phyloP scores from a whole-genome alignment of 2,329 filamentous ascomycete genomes.

The Whalleya microplaca region DNA sequence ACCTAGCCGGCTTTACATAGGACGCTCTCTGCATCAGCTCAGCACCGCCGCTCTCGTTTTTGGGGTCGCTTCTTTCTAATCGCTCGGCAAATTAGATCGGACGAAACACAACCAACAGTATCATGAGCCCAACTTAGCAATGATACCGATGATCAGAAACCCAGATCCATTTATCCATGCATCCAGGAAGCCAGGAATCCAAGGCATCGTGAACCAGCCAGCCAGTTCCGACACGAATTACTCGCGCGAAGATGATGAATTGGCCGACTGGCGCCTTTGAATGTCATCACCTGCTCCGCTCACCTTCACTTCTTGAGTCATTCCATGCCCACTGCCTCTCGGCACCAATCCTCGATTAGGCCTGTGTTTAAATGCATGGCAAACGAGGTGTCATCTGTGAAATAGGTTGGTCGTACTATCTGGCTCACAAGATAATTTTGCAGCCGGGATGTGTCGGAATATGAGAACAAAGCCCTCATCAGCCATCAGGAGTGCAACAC shows the following conservation, averaged over 20 bases:
- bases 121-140: slow-evolving; percentile 22
- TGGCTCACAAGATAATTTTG: not conserved
- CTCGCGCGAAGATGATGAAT: slow-evolving; percentile 4
- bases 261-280: slow-evolving; percentile 6
- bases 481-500: not conserved
- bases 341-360: not conserved
- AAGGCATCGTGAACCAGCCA: not conserved
- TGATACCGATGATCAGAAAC: slow-evolving; percentile 21
- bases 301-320: not conserved
- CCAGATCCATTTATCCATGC: slow-evolving; percentile 6
- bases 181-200: too few species aligned
- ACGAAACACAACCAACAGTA: slow-evolving; percentile 9
- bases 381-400: not conserved
- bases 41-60: slow-evolving; percentile 5
- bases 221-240: not conserved
- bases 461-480: not conserved
- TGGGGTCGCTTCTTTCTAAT: slow-evolving; percentile 19
- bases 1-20: not conserved
- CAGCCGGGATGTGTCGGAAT: not conserved
- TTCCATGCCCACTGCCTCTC: not conserved
- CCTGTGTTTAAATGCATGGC: not conserved
- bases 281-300: not conserved
- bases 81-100: slow-evolving; percentile 23
- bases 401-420: not conserved
- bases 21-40: not conserved